These are phyloP conservation scores for Colletotrichum orbiculare DNA, from an alignment of 2,329 filamentous ascomycete genomes.

Conservation along the genomic window DNA sequence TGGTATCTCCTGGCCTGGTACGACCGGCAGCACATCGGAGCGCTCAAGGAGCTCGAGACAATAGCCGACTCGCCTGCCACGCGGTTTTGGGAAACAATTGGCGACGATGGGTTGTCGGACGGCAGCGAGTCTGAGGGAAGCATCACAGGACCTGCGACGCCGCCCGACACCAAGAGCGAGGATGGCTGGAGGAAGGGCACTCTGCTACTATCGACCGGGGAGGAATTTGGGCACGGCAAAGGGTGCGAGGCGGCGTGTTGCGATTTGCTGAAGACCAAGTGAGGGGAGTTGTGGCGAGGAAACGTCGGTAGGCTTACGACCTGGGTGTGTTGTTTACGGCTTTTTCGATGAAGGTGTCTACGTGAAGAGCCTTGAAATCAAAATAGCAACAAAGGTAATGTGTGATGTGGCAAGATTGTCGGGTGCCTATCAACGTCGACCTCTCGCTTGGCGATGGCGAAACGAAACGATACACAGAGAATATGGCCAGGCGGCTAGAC, in stretches of 20 bases:
- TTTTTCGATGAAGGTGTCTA: too few species aligned
- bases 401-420: too few species aligned
- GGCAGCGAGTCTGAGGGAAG: constrained; percentile 20
- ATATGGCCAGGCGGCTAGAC: too few species aligned
- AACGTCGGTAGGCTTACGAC: too few species aligned
- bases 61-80: constrained; percentile 10
- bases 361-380: too few species aligned
- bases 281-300: background rate
- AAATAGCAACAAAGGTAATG: too few species aligned
- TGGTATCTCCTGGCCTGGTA: constrained; percentile 37
- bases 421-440: too few species aligned
- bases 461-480: too few species aligned
- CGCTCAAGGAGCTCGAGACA: constrained; percentile 20
- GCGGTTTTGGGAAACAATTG: constrained; percentile 30
- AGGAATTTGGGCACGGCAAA: constrained; percentile 17
- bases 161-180: constrained; percentile 14
- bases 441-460: too few species aligned
- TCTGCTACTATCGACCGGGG: constrained; percentile 23
- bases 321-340: too few species aligned
- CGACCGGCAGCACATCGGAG: constrained; percentile 15
- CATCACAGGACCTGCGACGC: constrained; percentile 2
- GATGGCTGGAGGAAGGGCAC: background rate
- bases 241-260: background rate
- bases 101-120: constrained; percentile 19
- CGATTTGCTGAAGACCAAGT: background rate